Conservation (phyloP, 208 protist genomes). For the Porcisia deanei region DNA sequence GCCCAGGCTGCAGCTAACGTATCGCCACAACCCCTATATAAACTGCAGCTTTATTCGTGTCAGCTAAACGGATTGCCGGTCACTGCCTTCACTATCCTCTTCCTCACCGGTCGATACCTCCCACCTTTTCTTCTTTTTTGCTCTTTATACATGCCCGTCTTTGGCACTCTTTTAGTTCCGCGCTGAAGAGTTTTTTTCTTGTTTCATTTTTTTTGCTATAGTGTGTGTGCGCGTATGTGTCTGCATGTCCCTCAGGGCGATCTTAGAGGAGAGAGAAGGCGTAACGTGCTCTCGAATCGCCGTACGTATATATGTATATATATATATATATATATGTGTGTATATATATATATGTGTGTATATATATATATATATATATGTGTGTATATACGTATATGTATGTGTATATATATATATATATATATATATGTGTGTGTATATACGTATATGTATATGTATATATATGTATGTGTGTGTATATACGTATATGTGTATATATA, state of each 20-base stretch:
- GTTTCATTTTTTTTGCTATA: background rate
- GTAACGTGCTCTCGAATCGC: too few relatives aligned
- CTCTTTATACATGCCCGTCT: background rate
- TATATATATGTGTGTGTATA: too few relatives aligned
- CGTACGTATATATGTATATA: too few relatives aligned
- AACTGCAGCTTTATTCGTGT: slow-evolving; percentile 14
- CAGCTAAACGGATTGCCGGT: background rate
- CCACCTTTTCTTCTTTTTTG: background rate
- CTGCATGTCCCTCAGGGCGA: background rate
- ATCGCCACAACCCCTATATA: slow-evolving; percentile 13
- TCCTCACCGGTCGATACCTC: background rate
- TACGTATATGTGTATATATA: background rate
- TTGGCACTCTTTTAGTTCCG: background rate
- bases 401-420: too few relatives aligned
- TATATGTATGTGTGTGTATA: background rate
- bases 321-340: too few relatives aligned
- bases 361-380: too few relatives aligned
- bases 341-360: too few relatives aligned
- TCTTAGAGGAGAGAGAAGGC: too few relatives aligned
- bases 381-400: too few relatives aligned
- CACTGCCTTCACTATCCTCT: background rate
- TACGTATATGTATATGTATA: background rate
- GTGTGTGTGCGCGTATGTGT: background rate
- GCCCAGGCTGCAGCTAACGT: background rate
- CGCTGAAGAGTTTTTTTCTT: background rate